These are phyloP conservation scores for Russula olivacea DNA, from an alignment of 768 basidiomycete species.

Conservation along the genomic window DNA sequence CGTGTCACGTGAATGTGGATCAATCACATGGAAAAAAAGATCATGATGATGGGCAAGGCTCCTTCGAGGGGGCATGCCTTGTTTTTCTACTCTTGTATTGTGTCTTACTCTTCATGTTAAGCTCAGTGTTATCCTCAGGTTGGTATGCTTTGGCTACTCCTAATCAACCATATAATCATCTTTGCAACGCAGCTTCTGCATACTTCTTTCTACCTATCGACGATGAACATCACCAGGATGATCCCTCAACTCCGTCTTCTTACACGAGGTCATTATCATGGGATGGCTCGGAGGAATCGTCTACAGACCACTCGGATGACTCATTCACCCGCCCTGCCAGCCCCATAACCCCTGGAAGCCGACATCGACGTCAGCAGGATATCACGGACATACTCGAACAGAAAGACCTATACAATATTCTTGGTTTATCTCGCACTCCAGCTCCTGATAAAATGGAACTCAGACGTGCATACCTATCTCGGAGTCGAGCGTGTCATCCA, in stretches of 20 bases:
- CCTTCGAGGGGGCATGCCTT: background rate
- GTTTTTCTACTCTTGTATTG: background rate
- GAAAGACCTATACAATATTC: slow-evolving; percentile 66
- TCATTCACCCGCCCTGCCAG: slow-evolving; percentile 11
- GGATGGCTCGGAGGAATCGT: slow-evolving; percentile 21
- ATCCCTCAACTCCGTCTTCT: slow-evolving; percentile 35
- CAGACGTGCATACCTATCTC: slow-evolving; percentile 66
- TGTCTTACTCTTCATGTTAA: slow-evolving; percentile 19
- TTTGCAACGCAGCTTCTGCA: slow-evolving; percentile 43
- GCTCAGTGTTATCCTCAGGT: slow-evolving; percentile 25
- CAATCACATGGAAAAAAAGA: slow-evolving; percentile 15
- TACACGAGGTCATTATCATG: slow-evolving; percentile 30
- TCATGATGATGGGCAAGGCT: background rate
- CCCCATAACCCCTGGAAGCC: slow-evolving; percentile 16
- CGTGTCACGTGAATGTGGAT: background rate
- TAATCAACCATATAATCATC: background rate
- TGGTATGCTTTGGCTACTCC: background rate
- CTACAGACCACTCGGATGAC: slow-evolving; percentile 26
- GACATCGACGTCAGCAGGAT: slow-evolving; percentile 28
- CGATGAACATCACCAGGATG: slow-evolving; percentile 44
- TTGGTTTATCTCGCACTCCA: slow-evolving; percentile 52
- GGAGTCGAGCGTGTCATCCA: slow-evolving; percentile 77
- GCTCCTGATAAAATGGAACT: slow-evolving; percentile 56
- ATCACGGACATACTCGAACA: slow-evolving; percentile 51
- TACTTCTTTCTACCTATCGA: slow-evolving; percentile 63